These are phyloP conservation scores for Apostasia shenzhenica DNA, from an alignment of 106 monocot genomes.

Conservation along the genomic window DNA sequence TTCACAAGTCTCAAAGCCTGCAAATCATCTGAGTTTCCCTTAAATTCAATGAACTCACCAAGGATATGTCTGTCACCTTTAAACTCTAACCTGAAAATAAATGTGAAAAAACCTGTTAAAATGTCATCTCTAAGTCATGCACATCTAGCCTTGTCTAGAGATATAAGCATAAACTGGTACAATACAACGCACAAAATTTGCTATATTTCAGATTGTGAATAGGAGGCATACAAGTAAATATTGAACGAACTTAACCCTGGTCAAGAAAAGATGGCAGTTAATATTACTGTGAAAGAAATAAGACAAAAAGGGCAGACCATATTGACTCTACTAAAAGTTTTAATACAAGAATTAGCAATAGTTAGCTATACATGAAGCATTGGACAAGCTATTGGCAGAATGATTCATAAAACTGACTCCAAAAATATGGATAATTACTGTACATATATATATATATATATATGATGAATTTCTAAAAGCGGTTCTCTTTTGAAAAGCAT, in stretches of 20 bases:
- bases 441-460: too few species aligned
- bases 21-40: constrained; percentile 64
- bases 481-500: too few species aligned
- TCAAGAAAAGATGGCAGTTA: neutral
- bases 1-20: constrained; percentile 57
- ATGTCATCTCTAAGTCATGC: neutral
- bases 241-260: neutral
- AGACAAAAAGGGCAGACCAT: too few species aligned
- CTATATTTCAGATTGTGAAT: neutral
- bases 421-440: too few species aligned
- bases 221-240: neutral
- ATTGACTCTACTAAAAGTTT: too few species aligned
- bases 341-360: too few species aligned
- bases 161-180: neutral
- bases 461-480: too few species aligned
- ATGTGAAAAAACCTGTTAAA: neutral
- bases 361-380: too few species aligned
- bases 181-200: neutral
- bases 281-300: too few species aligned
- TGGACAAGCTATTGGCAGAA: too few species aligned
- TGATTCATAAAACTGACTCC: too few species aligned
- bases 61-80: constrained; percentile 64
- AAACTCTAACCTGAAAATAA: constrained; percentile 67
- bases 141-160: neutral
- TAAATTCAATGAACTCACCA: constrained; percentile 91